Percentiles rank a stretch among this genome's conserved stretches.
These are phyloP conservation scores for Arachnopeziza araneosa DNA, from an alignment of 2,329 filamentous ascomycete genomes.

Conservation along the genomic window DNA sequence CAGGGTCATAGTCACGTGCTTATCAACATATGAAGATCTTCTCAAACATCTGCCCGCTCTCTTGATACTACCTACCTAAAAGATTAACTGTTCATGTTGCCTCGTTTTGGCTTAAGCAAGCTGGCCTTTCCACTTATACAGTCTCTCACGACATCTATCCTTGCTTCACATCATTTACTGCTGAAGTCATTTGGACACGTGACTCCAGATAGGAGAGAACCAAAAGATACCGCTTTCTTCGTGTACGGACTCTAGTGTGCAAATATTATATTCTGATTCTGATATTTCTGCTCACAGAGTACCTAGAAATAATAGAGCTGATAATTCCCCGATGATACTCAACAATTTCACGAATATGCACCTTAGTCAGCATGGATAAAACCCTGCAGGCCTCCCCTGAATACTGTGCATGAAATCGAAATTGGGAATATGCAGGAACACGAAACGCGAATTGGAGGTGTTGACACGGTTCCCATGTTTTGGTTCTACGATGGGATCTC, in stretches of 20 bases:
- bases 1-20: too few relatives aligned
- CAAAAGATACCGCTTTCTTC: too few relatives aligned
- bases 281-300: background rate
- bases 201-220: background rate
- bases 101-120: background rate
- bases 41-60: background rate
- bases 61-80: background rate
- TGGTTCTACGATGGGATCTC: too few relatives aligned
- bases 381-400: background rate
- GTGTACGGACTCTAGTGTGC: too few relatives aligned
- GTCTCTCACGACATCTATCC: background rate
- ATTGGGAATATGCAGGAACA: background rate
- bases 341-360: background rate
- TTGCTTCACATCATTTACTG: background rate
- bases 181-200: background rate
- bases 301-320: background rate
- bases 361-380: background rate
- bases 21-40: too few relatives aligned
- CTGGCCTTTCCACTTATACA: background rate
- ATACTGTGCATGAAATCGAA: background rate
- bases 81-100: background rate
- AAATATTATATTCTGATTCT: background rate
- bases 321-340: background rate
- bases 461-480: background rate
- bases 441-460: background rate